Conservation (phyloP, 169 alveolate genomes). For the Plasmodium ovale region DNA sequence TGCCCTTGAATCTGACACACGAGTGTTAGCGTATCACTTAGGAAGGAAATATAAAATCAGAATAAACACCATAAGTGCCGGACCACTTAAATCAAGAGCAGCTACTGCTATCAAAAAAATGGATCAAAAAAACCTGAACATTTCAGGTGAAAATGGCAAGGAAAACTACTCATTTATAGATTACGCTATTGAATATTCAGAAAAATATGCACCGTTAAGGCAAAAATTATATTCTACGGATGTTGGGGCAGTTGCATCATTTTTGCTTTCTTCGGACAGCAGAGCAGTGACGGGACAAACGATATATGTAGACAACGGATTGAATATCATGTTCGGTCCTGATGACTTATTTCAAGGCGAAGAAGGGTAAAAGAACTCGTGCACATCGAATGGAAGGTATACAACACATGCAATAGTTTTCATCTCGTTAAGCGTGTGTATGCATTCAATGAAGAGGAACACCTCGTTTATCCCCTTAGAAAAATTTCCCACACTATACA, state of each 20-base stretch:
- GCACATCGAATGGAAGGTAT: too few species aligned
- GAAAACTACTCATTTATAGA: slow-evolving; percentile 85
- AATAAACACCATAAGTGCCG: slow-evolving; percentile 87
- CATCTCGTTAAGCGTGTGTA: too few species aligned
- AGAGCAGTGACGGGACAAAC: slow-evolving; percentile 83
- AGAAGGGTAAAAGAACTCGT: not conserved
- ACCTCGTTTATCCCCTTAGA: too few species aligned
- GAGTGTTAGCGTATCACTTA: slow-evolving; percentile 85
- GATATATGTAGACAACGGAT: slow-evolving; percentile 85
- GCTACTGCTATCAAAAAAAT: slow-evolving; percentile 78
- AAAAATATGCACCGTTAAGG: slow-evolving; percentile 80
- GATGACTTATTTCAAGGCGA: slow-evolving; percentile 54
- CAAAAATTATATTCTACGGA: slow-evolving; percentile 79
- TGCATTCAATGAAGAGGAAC: too few species aligned
- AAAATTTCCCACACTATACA: too few species aligned
- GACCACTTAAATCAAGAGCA: slow-evolving; percentile 87
- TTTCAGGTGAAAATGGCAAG: slow-evolving; percentile 50
- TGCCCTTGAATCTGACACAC: slow-evolving; percentile 86
- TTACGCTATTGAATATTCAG: slow-evolving; percentile 85
- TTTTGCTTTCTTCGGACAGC: slow-evolving; percentile 79
- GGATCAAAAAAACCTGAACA: not conserved
- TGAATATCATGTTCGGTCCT: slow-evolving; percentile 80
- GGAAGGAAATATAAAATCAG: slow-evolving; percentile 84
- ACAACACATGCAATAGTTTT: too few species aligned
- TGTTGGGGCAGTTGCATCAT: slow-evolving; percentile 82